phyloP scores from a whole-genome alignment of 108 stramenopile genomes.

The Asterionellopsis glacialis region DNA sequence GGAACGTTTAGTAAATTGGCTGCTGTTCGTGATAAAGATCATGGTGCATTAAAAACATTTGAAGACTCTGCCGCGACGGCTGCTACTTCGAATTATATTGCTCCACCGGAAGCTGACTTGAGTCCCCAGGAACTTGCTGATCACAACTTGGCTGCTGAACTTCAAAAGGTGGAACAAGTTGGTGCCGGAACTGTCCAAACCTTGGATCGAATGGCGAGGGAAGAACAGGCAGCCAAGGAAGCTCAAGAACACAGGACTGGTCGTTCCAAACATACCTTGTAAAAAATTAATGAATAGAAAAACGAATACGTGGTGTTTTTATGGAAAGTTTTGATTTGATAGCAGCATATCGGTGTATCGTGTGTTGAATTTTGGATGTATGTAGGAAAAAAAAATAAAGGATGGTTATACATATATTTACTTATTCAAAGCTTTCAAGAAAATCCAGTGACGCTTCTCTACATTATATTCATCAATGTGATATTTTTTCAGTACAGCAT shows the following conservation, averaged over 20 bases:
- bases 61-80: constrained; percentile 31
- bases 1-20: constrained; percentile 67
- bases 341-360: too few relatives aligned
- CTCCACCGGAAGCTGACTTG: constrained; percentile 26
- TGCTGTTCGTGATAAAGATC: constrained; percentile 78
- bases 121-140: constrained; percentile 73
- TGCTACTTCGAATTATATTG: constrained; percentile 5
- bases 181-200: constrained; percentile 76
- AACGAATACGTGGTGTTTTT: too few relatives aligned
- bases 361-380: too few relatives aligned
- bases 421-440: too few relatives aligned
- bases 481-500: too few relatives aligned
- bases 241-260: constrained; percentile 51
- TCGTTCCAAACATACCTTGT: too few relatives aligned
- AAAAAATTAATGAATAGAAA: too few relatives aligned
- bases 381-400: too few relatives aligned
- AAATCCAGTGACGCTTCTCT: too few relatives aligned
- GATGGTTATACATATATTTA: too few relatives aligned
- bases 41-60: constrained; percentile 66
- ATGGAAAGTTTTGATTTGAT: too few relatives aligned
- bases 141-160: constrained; percentile 65
- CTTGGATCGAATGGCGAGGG: constrained; percentile 72
- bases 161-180: constrained; percentile 87
- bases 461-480: too few relatives aligned
- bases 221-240: constrained; percentile 45